phyloP scores from a whole-genome alignment of 2,329 filamentous ascomycete genomes.

The Blumeria hordei region DNA sequence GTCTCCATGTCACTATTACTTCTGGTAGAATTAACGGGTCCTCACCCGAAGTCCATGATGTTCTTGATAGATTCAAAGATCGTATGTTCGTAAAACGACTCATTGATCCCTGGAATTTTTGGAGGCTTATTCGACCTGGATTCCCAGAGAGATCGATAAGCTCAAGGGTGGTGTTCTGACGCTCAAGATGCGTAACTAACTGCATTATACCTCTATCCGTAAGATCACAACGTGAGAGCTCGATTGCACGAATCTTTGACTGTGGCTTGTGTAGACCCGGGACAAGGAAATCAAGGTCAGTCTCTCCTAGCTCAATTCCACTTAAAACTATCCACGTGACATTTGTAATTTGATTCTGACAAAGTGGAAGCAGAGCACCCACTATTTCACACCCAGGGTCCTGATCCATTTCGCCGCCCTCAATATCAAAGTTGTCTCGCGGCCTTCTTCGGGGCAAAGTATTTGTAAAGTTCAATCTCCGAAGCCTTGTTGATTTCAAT shows the following conservation, averaged over 20 bases:
- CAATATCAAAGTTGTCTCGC: conserved; percentile 19
- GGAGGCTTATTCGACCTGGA: conserved; percentile 36
- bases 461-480: conserved; percentile 39
- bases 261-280: conserved; percentile 40
- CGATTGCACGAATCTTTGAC: conserved; percentile 41
- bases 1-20: conserved; percentile 38
- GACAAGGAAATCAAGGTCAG: conserved; percentile 39
- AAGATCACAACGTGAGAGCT: conserved; percentile 37
- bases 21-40: conserved; percentile 41
- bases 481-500: conserved; percentile 36
- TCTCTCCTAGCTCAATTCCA: conserved; percentile 44
- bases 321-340: conserved; percentile 48
- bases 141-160: conserved; percentile 43
- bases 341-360: conserved; percentile 40
- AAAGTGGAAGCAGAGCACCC: conserved; percentile 43
- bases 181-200: conserved; percentile 35
- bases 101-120: conserved; percentile 40
- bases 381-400: conserved; percentile 45
- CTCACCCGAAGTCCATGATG: conserved; percentile 34
- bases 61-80: conserved; percentile 39
- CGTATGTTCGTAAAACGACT: conserved; percentile 41
- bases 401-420: conserved; percentile 23
- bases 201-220: conserved; percentile 33
- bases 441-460: conserved; percentile 30
- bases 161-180: conserved; percentile 42